These are phyloP conservation scores for Citrullus colocynthis DNA, from an alignment of 306 rosid species.

Conservation along the genomic window DNA sequence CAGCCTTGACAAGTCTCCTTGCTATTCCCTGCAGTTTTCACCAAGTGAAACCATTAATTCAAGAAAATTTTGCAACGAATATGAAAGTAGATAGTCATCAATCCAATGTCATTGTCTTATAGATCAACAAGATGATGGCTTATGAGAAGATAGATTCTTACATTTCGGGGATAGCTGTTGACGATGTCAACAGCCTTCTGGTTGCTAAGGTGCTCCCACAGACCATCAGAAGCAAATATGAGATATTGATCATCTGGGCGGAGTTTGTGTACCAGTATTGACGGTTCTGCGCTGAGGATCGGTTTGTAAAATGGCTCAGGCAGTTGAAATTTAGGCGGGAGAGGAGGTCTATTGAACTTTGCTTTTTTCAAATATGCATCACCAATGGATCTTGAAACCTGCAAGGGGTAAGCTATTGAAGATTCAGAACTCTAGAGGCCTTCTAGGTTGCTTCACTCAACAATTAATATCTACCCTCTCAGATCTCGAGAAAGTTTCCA, in stretches of 20 bases:
- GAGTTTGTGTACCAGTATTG: conserved; percentile 40
- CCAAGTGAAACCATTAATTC: neutral
- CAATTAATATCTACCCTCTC: neutral
- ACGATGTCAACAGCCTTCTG: conserved; percentile 65
- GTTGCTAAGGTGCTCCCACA: conserved; percentile 85
- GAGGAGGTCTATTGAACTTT: conserved; percentile 68
- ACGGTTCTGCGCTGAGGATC: conserved; percentile 54
- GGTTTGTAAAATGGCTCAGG: conserved; percentile 61
- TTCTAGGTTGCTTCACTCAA: neutral
- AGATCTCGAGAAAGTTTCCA: neutral
- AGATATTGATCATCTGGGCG: conserved; percentile 55
- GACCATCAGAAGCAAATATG: conserved; percentile 79
- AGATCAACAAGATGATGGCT: neutral
- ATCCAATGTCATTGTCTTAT: neutral
- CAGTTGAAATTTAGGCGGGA: conserved; percentile 39
- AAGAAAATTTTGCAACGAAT: too few relatives aligned
- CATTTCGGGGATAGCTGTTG: conserved; percentile 41
- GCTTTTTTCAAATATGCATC: conserved; percentile 73
- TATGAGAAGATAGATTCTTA: conserved; percentile 13
- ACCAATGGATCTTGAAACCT: conserved; percentile 78
- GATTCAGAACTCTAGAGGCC: neutral
- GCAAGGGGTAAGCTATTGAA: conserved; percentile 12
- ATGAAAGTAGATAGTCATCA: neutral
- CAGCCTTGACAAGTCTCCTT: conserved; percentile 52
- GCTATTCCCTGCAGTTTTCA: conserved; percentile 48